These are phyloP conservation scores for Didymella pomorum DNA, from an alignment of 2,329 filamentous ascomycete genomes.

Conservation along the genomic window DNA sequence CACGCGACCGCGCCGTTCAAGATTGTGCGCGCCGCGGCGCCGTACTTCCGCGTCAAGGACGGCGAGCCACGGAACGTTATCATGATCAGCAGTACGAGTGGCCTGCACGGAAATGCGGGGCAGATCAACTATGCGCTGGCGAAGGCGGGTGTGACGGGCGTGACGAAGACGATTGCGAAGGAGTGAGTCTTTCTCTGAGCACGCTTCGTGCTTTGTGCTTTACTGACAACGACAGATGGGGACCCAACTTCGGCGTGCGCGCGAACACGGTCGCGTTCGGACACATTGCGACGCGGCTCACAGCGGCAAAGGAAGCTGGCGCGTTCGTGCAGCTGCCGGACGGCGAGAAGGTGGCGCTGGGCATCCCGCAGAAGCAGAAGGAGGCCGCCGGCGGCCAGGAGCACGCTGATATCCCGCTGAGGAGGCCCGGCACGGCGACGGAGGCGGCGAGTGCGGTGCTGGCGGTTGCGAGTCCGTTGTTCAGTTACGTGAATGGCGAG, in stretches of 20 bases:
- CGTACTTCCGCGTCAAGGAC: slow-evolving; percentile 88
- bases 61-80: slow-evolving; percentile 79
- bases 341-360: slow-evolving; percentile 59
- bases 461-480: slow-evolving; percentile 81
- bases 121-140: slow-evolving; percentile 88
- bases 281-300: slow-evolving; percentile 79
- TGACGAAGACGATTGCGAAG: slow-evolving; percentile 90
- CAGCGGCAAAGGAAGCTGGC: slow-evolving; percentile 83
- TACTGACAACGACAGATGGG: slow-evolving; percentile 65
- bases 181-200: too few species aligned
- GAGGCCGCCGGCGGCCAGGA: slow-evolving; percentile 40
- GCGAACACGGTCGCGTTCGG: slow-evolving; percentile 88
- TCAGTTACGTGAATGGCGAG: slow-evolving; percentile 86
- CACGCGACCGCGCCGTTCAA: slow-evolving; percentile 88
- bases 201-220: too few species aligned
- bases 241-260: slow-evolving; percentile 80
- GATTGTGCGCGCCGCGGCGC: slow-evolving; percentile 77
- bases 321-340: slow-evolving; percentile 79
- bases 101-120: slow-evolving; percentile 87
- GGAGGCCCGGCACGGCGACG: slow-evolving; percentile 77
- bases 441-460: slow-evolving; percentile 82
- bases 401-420: slow-evolving; percentile 77
- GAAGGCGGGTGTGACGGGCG: slow-evolving; percentile 82
- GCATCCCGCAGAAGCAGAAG: slow-evolving; percentile 56
- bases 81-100: slow-evolving; percentile 84